A percentile compares a stretch with the other conserved stretches of the same genome.
These are phyloP conservation scores for Spiromastix sp. DNA, from an alignment of 2,329 filamentous ascomycete genomes.

Conservation along the genomic window DNA sequence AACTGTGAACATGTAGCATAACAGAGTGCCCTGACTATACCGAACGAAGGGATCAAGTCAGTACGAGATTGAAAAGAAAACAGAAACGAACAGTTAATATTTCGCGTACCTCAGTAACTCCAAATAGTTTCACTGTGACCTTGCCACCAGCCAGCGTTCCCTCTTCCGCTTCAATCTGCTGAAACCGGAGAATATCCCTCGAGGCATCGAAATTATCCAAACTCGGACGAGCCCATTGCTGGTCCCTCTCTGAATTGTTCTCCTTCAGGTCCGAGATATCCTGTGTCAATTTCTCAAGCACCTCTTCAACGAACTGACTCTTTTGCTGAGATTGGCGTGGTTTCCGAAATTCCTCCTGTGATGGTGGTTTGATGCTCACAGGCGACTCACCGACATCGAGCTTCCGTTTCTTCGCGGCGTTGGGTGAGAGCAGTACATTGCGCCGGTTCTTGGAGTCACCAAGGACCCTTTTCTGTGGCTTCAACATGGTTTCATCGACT, in stretches of 20 bases:
- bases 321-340: slow-evolving; percentile 60
- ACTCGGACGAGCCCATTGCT: slow-evolving; percentile 69
- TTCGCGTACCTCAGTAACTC: slow-evolving; percentile 61
- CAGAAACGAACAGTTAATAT: slow-evolving; percentile 19
- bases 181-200: slow-evolving; percentile 69
- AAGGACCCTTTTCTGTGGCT: slow-evolving; percentile 62
- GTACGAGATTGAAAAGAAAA: background rate
- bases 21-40: slow-evolving; percentile 68
- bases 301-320: slow-evolving; percentile 86
- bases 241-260: slow-evolving; percentile 83
- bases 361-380: slow-evolving; percentile 47
- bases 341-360: slow-evolving; percentile 51
- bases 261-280: slow-evolving; percentile 79
- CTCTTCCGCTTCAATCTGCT: slow-evolving; percentile 92
- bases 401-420: slow-evolving; percentile 68
- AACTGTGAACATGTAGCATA: slow-evolving; percentile 87
- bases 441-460: slow-evolving; percentile 56
- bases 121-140: slow-evolving; percentile 81
- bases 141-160: slow-evolving; percentile 68
- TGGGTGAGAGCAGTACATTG: slow-evolving; percentile 46
- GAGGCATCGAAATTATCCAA: slow-evolving; percentile 52
- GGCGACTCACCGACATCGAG: slow-evolving; percentile 48
- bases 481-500: slow-evolving; percentile 31
- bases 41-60: slow-evolving; percentile 8
- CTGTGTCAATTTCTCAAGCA: slow-evolving; percentile 91